phyloP scores from a whole-genome alignment of 257 asterid species.

The Asclepias syriaca region DNA sequence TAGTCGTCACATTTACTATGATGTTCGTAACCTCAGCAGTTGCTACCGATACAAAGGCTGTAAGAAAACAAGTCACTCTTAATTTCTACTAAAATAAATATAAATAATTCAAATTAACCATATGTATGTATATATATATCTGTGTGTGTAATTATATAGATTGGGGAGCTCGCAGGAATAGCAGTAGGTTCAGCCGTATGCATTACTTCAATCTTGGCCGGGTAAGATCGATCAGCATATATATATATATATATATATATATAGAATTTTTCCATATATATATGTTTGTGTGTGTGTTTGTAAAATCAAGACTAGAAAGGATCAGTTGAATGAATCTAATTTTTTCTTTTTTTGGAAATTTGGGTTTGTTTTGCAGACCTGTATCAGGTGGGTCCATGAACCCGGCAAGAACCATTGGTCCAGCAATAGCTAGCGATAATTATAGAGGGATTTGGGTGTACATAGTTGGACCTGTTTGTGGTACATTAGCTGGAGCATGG shows the following conservation, averaged over 20 bases:
- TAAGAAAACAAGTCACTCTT: slow-evolving; percentile 24
- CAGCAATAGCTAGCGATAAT: slow-evolving; percentile 71
- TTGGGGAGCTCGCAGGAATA: slow-evolving; percentile 83
- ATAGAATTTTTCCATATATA: no score
- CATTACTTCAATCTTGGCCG: slow-evolving; percentile 79
- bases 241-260: no score
- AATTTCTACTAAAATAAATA: neutral
- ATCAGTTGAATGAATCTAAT: no score
- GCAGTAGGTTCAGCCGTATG: slow-evolving; percentile 95
- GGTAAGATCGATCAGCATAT: slow-evolving; percentile 37
- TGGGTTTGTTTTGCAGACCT: slow-evolving; percentile 37
- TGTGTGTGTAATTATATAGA: slow-evolving; percentile 21
- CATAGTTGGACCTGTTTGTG: slow-evolving; percentile 59
- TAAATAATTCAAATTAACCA: neutral
- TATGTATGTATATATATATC: no score
- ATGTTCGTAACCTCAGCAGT: slow-evolving; percentile 84
- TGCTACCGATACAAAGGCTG: slow-evolving; percentile 93
- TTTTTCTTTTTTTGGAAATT: no score
- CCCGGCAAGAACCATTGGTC: slow-evolving; percentile 77
- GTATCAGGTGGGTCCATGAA: slow-evolving; percentile 92
- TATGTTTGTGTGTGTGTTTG: no score
- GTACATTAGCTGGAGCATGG: slow-evolving; percentile 68
- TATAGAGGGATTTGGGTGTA: slow-evolving; percentile 71
- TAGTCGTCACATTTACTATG: slow-evolving; percentile 75
- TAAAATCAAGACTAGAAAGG: no score